phyloP scores from a whole-genome alignment of 208 protist genomes.

The Leishmania lainsoni region DNA sequence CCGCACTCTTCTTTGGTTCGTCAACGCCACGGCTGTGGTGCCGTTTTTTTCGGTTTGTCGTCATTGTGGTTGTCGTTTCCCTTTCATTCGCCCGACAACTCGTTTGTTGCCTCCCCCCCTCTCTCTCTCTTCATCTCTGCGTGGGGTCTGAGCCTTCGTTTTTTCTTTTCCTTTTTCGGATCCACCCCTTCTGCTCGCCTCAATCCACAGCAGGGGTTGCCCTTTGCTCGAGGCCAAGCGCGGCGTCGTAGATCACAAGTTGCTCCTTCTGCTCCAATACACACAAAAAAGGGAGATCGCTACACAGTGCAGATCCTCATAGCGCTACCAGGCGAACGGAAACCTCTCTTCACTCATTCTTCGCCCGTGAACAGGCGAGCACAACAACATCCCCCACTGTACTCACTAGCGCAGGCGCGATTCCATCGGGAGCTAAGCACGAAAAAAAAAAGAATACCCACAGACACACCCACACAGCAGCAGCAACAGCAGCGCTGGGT shows the following conservation, averaged over 20 bases:
- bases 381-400: neutral
- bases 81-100: neutral
- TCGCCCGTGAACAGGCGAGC: too few species aligned
- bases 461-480: neutral
- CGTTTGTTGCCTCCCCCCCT: too few species aligned
- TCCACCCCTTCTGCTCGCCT: neutral
- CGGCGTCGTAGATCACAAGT: neutral
- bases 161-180: neutral
- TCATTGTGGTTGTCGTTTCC: neutral
- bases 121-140: neutral
- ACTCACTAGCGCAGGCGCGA: neutral
- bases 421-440: neutral
- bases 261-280: neutral
- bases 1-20: neutral
- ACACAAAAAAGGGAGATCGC: neutral
- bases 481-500: neutral
- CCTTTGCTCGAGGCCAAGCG: neutral
- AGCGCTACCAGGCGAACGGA: neutral
- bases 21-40: neutral
- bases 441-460: neutral
- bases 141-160: neutral
- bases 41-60: neutral
- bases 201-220: neutral
- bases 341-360: neutral
- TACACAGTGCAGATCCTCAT: neutral